Conservation (phyloP, 2,329 filamentous ascomycete species). For the Colletotrichum sublineola region DNA sequence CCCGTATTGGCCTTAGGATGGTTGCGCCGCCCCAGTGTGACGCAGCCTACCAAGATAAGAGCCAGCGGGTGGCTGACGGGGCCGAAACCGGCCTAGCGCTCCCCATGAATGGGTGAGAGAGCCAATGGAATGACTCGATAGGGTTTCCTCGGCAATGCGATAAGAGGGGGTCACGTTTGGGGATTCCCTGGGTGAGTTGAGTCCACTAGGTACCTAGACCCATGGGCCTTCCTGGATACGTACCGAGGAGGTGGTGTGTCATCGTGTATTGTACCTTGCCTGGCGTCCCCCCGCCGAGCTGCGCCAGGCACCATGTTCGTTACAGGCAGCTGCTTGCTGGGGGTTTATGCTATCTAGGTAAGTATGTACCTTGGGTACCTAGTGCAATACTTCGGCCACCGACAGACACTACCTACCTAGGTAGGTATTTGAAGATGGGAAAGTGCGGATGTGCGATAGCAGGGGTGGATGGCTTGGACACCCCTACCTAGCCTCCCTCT, state of each 20-base stretch:
- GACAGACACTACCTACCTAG: neutral
- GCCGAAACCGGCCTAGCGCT: slow-evolving; percentile 47
- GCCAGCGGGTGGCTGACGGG: slow-evolving; percentile 43
- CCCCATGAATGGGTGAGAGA: slow-evolving; percentile 6
- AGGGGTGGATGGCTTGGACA: too few relatives aligned
- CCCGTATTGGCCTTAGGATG: slow-evolving; percentile 32
- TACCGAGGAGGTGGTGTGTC: neutral
- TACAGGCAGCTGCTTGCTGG: slow-evolving; percentile 23
- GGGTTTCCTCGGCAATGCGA: slow-evolving; percentile 49
- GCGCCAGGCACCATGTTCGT: slow-evolving; percentile 27
- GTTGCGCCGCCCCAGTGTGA: slow-evolving; percentile 41
- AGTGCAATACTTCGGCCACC: neutral
- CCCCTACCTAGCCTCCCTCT: neutral
- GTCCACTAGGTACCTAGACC: too few relatives aligned
- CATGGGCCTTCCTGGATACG: neutral
- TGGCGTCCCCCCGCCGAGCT: neutral
- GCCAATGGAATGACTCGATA: slow-evolving; percentile 46
- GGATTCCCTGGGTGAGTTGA: slow-evolving; percentile 31
- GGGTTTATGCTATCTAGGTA: neutral
- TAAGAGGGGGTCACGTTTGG: slow-evolving; percentile 43
- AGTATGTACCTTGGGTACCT: neutral
- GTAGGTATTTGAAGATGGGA: slow-evolving; percentile 17
- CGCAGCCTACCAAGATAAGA: slow-evolving; percentile 45
- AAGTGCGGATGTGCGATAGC: slow-evolving; percentile 33
- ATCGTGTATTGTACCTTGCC: neutral